Evolutionary conservation across 1,284 basidiomycete species (phyloP).

Genomic region (Rhizoctonia solani): DNA sequence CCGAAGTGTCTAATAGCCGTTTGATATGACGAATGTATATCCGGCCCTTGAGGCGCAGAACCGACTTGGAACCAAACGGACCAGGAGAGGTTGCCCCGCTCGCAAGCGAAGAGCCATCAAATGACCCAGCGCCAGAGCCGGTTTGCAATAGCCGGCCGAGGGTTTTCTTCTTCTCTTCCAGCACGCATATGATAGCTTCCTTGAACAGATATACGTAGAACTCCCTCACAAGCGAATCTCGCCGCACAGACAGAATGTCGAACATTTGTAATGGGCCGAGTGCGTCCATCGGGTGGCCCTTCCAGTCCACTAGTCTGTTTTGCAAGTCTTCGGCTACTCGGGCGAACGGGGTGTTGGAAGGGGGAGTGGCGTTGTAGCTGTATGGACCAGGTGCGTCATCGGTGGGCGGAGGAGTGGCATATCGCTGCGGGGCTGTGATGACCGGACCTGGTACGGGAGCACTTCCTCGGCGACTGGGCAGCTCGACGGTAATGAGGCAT

Average conservation of each 20-base stretch:
- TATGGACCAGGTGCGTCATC: conserved; percentile 33
- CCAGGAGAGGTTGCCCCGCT: conserved; percentile 52
- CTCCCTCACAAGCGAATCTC: conserved; percentile 84
- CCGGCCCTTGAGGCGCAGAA: conserved; percentile 88
- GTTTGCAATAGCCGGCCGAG: conserved; percentile 70
- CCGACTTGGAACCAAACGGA: conserved; percentile 62
- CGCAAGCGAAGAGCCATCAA: conserved; percentile 49
- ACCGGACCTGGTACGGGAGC: conserved; percentile 62
- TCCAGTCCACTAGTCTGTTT: conserved; percentile 90
- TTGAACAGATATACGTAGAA: conserved; percentile 96
- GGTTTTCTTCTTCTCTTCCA: conserved; percentile 89
- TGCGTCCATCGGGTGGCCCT: conserved; percentile 78
- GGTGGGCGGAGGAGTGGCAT: conserved; percentile 14
- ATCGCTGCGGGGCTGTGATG: conserved; percentile 14
- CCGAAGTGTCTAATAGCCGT: conserved; percentile 77
- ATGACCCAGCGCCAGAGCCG: conserved; percentile 45
- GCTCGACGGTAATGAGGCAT: conserved; percentile 87
- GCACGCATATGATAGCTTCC: conserved; percentile 94
- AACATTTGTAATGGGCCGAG: conserved; percentile 90
- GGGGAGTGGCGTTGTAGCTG: conserved; percentile 36
- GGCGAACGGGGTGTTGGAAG: conserved; percentile 55
- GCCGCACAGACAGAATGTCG: conserved; percentile 84
- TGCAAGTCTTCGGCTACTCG: conserved; percentile 85
- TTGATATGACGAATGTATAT: conserved; percentile 95
- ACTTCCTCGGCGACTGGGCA: conserved; percentile 68